phyloP scores from a whole-genome alignment of 2,329 filamentous ascomycete species.

The Neopestalotiopsis sp. region DNA sequence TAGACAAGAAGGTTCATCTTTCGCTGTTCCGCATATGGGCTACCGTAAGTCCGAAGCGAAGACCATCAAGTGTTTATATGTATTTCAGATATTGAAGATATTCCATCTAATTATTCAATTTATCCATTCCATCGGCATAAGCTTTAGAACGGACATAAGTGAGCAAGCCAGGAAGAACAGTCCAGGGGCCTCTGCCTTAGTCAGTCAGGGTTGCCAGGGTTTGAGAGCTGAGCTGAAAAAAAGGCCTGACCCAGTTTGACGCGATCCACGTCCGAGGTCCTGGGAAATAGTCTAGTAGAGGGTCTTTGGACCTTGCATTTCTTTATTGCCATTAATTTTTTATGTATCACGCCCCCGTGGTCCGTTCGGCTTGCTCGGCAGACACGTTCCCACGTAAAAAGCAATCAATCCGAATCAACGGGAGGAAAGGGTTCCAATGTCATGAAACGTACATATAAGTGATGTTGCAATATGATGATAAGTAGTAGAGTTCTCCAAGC shows the following conservation, averaged over 20 bases:
- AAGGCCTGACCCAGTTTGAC: background rate
- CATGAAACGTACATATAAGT: background rate
- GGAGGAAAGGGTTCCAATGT: background rate
- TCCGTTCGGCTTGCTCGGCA: background rate
- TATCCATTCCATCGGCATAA: background rate
- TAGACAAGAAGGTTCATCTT: too few relatives aligned
- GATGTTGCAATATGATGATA: too few relatives aligned
- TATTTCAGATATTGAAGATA: too few relatives aligned
- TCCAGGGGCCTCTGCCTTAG: background rate
- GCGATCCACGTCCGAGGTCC: background rate
- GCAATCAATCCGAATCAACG: background rate
- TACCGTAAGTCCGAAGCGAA: too few relatives aligned
- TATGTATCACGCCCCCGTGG: background rate
- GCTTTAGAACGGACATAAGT: background rate
- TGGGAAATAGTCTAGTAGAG: background rate
- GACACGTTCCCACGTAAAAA: background rate
- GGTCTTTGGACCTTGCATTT: too few relatives aligned
- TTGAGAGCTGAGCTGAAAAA: background rate
- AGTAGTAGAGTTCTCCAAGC: too few relatives aligned
- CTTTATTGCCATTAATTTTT: background rate
- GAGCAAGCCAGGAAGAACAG: background rate
- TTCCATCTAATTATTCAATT: too few relatives aligned
- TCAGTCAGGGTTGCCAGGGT: background rate
- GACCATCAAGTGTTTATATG: too few relatives aligned
- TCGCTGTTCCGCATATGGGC: too few relatives aligned